These are phyloP conservation scores for Elymus sibiricus DNA, from an alignment of 176 grass and related monocot genomes.

Conservation along the genomic window DNA sequence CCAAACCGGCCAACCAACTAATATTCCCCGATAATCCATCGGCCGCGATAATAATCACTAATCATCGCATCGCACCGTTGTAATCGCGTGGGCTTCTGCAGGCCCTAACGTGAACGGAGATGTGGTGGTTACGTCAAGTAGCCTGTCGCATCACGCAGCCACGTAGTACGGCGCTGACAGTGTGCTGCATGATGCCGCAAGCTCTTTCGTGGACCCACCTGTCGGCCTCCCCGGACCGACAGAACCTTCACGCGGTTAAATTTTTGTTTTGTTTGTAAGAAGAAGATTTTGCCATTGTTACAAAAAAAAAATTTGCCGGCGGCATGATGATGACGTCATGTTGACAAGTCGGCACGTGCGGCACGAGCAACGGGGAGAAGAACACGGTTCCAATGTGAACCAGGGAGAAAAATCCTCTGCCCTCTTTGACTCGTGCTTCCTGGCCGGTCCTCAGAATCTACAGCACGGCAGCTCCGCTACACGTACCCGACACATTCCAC, in stretches of 20 bases:
- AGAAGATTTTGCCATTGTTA: neutral
- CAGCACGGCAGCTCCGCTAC: neutral
- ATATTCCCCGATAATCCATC: constrained; percentile 8
- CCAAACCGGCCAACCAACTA: neutral
- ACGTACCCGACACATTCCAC: neutral
- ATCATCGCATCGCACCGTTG: constrained; percentile 11
- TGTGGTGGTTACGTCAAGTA: constrained; percentile 42
- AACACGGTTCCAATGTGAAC: constrained; percentile 18
- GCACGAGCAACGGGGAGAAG: neutral
- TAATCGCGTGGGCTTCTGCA: neutral
- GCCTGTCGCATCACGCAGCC: neutral
- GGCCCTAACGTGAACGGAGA: constrained; percentile 20
- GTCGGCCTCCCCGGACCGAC: constrained; percentile 22
- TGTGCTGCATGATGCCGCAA: neutral
- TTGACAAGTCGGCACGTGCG: constrained; percentile 35
- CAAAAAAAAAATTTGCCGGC: too few species aligned
- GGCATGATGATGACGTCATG: neutral
- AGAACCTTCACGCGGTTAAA: neutral
- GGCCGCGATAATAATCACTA: neutral
- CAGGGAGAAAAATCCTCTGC: neutral
- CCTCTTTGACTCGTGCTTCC: neutral
- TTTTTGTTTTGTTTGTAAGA: neutral
- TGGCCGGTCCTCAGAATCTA: neutral
- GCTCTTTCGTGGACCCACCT: neutral
- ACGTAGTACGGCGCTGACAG: neutral